A percentile compares a stretch with the other conserved stretches of the same genome.
These are phyloP conservation scores for Nephelium lappaceum DNA, from an alignment of 345 rosid species.

Conservation along the genomic window DNA sequence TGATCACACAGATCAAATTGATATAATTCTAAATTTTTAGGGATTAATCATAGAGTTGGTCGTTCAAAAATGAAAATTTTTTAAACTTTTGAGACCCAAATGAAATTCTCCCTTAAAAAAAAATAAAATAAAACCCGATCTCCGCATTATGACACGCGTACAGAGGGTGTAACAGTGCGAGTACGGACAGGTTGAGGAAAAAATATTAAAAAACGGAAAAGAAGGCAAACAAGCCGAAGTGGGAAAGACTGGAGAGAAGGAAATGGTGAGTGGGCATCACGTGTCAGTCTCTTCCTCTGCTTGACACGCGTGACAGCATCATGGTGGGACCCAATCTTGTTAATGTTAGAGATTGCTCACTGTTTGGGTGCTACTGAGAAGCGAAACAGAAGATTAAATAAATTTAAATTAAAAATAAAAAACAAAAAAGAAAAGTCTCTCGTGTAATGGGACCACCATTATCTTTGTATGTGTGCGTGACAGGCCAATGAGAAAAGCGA, in stretches of 20 bases:
- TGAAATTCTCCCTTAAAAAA: background rate
- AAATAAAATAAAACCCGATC: too few species aligned
- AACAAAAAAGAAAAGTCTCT: background rate
- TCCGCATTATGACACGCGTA: background rate
- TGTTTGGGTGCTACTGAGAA: background rate
- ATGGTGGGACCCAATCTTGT: background rate
- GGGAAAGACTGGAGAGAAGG: background rate
- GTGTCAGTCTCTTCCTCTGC: background rate
- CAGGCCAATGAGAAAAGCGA: background rate
- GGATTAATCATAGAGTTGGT: too few species aligned
- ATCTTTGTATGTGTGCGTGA: background rate
- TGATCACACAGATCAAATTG: too few species aligned
- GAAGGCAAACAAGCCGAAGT: conserved; percentile 10
- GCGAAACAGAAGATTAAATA: background rate
- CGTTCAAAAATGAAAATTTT: background rate
- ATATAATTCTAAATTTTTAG: too few species aligned
- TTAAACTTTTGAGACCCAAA: too few species aligned
- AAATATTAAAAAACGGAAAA: background rate
- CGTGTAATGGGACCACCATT: background rate
- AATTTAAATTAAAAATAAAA: background rate
- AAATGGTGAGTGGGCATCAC: conserved; percentile 4
- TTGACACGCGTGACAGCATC: conserved; percentile 10
- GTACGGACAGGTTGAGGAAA: background rate
- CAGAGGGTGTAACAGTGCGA: background rate
- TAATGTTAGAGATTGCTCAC: background rate